Evolutionary conservation across 495 filamentous ascomycete genomes (phyloP).

Genomic region (Saxophila tyrrhenica): DNA sequence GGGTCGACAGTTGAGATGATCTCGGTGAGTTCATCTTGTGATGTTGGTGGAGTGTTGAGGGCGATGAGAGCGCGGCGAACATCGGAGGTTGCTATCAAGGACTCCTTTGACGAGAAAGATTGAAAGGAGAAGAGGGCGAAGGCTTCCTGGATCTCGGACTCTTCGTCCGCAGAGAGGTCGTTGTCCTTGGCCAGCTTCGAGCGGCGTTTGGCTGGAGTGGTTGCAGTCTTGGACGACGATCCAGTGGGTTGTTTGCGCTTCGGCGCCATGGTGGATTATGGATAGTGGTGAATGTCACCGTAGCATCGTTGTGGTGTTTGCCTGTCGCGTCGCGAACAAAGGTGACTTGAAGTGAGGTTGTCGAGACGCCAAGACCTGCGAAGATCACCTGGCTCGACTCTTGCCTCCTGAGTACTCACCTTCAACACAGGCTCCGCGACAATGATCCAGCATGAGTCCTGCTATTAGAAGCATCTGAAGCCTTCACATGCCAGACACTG

Average conservation of each 20-base stretch:
- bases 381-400: too few species aligned
- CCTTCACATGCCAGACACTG: too few species aligned
- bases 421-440: too few species aligned
- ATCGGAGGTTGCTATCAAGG: slow-evolving; percentile 63
- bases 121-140: slow-evolving; percentile 62
- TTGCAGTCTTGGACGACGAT: slow-evolving; percentile 5
- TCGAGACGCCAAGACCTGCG: too few species aligned
- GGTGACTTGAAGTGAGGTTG: too few species aligned
- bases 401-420: too few species aligned
- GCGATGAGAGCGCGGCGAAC: slow-evolving; percentile 66
- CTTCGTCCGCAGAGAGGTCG: slow-evolving; percentile 69
- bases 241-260: slow-evolving; percentile 29
- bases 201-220: slow-evolving; percentile 31
- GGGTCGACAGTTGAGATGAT: slow-evolving; percentile 74
- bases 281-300: too few species aligned
- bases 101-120: slow-evolving; percentile 54
- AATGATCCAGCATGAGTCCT: too few species aligned
- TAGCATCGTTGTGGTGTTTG: too few species aligned
- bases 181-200: slow-evolving; percentile 87
- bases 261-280: slow-evolving; percentile 27
- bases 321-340: too few species aligned
- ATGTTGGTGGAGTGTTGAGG: slow-evolving; percentile 42
- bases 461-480: too few species aligned
- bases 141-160: slow-evolving; percentile 80
- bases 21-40: slow-evolving; percentile 53